Evolutionary conservation across 1,284 basidiomycete species (phyloP).

Genomic region (Cerrena zonata): DNA sequence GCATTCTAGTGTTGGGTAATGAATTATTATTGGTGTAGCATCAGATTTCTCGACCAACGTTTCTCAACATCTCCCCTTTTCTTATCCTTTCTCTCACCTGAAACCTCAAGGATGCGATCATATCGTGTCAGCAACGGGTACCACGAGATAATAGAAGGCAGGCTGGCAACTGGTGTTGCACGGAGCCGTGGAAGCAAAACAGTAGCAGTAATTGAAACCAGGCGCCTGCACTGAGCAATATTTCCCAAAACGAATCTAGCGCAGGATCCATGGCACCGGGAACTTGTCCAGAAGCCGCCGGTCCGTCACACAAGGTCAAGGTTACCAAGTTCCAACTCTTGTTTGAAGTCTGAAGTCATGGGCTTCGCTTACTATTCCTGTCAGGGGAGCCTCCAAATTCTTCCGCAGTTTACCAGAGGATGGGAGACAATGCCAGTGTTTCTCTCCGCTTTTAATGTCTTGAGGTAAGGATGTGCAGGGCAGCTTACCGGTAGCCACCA

Average conservation of each 20-base stretch:
- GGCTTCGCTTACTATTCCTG: neutral
- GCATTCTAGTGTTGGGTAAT: too few relatives aligned
- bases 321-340: neutral
- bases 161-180: too few relatives aligned
- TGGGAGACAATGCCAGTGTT: neutral
- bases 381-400: neutral
- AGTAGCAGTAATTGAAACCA: neutral
- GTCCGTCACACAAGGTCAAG: neutral
- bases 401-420: neutral
- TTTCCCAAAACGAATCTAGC: neutral
- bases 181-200: too few relatives aligned
- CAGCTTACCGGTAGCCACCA: neutral
- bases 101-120: too few relatives aligned
- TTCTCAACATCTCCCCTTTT: too few relatives aligned
- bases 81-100: too few relatives aligned
- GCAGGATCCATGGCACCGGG: neutral
- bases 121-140: too few relatives aligned
- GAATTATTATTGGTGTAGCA: too few relatives aligned
- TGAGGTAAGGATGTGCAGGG: too few relatives aligned
- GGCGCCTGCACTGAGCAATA: constrained; percentile 1
- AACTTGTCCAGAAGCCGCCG: neutral
- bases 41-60: too few relatives aligned
- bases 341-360: neutral
- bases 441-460: too few relatives aligned
- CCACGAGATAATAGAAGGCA: too few relatives aligned